Base-by-base conservation (phyloP, 73 alveolate genomes). In the Paramecium pentaurelia region DNA sequence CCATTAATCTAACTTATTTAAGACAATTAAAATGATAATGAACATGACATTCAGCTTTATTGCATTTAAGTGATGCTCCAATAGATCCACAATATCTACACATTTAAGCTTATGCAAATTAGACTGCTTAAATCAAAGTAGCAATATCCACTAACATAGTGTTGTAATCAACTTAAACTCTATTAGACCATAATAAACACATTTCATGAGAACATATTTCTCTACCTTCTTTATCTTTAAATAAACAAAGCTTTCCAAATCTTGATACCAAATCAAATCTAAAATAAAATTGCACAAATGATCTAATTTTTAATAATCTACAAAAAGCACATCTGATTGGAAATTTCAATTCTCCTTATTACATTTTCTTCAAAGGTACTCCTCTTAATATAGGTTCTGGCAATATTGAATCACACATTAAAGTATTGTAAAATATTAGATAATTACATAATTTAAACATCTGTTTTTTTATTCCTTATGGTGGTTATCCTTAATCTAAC, bases 81-180 rank as follows among this genome's bases (percentile, higher is more conserved):
- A 80, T 80, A 3, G 91, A 80, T 80, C 91, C 91, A 27, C 91
- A 80, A 45, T 80, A 80, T 80, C 91, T 80, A 80, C 91, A 80
- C 91, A 80, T 80, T 80, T 80, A 49, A 45, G 91, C 91, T 80
- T 73, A 45, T 27, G 91, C 91, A 47, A 80, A 80, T 80, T 80
- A 36, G 32, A 80, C 91, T 80, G 91, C 71, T 25, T 80, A 27
- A 20, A 80, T 80, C 38, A 80, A 80, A n/a, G 91, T 45, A 27
- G 91, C 49, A 27, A 80, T 49, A 47, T 80, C 91, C 9, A 80
- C 75, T 10, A 47, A 8, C 75, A 49, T 45, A 10, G 71, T 47
- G 16, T 40, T 80, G 36, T 45, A 80, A 80, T 80, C 73, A 20
- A 80, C 91, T 80, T 20, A 40, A 45, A 80, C 91, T 47, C 91